Base-by-base conservation (phyloP, 2,329 filamentous ascomycete genomes). In the Daldinia sp. region DNA sequence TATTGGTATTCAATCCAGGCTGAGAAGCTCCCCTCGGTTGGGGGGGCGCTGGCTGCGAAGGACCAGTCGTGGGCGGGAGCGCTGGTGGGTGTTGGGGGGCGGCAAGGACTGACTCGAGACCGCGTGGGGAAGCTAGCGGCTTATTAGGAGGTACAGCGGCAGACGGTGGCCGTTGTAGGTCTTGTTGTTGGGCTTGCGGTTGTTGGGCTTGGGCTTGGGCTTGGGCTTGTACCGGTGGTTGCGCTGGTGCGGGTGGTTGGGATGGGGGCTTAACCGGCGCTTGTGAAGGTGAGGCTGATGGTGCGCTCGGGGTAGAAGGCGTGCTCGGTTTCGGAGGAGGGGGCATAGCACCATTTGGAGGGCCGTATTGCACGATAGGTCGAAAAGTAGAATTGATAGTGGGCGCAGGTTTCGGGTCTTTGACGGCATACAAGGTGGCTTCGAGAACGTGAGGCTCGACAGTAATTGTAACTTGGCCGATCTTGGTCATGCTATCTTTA, bases 391-490 rank as follows among this genome's bases (percentile, higher is more conserved):
- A 62, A 72, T 68, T 58, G 72, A 77, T 63, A 76, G 78, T 21
- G 35, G 78, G 76, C 34, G 79, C 76, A 50, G 79, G 81, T 67
- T 85, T 87, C 6, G 84, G 81, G 54, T 90, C 88, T 72, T 91
- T 90, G 61, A 93, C 87, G 17, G 85, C 84, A 72, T 84, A 93
- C 80, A 93, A 86, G 47, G 85, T 89, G 13, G 90, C 91, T 68
- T 93, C 90, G 69, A 95, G 87, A 41, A 91, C 85, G 73, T 95
- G 91, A 43, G 92, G 92, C 75, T 94, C 92, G 62, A 94, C 87
- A 19, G 87, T 90, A 64, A 96, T 87, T 30, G 88, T 88, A 64
- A 91, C 88, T 68, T 85, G 85, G 69, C 92, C 92, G 19, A 92
- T 84, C 75, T 88, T 91, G 67, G 84, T 81, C 87, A 93, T 92